Evolutionary conservation across 306 rosid species (phyloP).

Genomic region (Styphnolobium japonicum): DNA sequence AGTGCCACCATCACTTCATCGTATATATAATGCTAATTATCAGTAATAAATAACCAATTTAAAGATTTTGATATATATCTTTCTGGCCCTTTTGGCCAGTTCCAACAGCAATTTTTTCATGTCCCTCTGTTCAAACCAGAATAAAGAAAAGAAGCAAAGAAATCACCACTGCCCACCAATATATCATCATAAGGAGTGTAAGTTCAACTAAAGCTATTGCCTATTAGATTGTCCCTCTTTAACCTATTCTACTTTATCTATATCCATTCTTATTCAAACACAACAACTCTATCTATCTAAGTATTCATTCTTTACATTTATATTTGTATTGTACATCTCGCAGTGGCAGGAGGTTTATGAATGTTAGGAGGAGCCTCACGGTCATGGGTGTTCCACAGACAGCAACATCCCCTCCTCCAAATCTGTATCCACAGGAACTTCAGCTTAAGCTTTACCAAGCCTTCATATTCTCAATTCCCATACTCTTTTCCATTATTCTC

Average conservation of each 20-base stretch:
- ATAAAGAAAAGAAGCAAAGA: conserved; percentile 3
- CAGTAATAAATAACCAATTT: too few relatives aligned
- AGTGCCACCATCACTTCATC: not conserved
- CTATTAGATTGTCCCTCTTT: too few relatives aligned
- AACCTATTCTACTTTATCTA: conserved; percentile 17
- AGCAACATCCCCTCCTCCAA: conserved; percentile 46
- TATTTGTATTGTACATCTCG: not conserved
- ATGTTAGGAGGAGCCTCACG: not conserved
- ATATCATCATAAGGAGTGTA: not conserved
- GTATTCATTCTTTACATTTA: not conserved
- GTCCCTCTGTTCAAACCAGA: not conserved
- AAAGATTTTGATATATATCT: too few relatives aligned
- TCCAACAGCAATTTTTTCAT: not conserved
- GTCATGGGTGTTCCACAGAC: conserved; percentile 58
- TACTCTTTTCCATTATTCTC: conserved; percentile 77
- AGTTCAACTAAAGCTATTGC: conserved; percentile 7
- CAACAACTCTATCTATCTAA: not conserved
- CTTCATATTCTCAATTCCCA: conserved; percentile 88
- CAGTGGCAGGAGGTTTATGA: not conserved
- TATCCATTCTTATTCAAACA: not conserved
- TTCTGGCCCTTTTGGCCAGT: not conserved
- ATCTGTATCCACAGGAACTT: conserved; percentile 69
- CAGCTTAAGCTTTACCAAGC: conserved; percentile 89
- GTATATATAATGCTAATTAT: too few relatives aligned
- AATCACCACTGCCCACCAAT: not conserved